Base-by-base conservation (phyloP, 2,329 filamentous ascomycete species). In the Arthrinium phaeospermum region DNA sequence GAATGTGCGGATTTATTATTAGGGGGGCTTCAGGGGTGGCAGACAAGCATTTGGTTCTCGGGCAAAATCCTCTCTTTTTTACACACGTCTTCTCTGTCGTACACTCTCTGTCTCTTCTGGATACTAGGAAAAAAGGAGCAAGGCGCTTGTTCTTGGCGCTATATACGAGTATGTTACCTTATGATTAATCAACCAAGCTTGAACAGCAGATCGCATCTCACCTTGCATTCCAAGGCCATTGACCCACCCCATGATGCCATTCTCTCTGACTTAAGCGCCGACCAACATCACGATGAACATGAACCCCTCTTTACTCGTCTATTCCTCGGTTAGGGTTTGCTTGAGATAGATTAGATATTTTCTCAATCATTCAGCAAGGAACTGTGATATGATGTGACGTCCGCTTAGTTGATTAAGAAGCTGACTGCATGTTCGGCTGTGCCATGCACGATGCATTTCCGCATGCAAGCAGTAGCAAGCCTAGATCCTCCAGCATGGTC, bases 1-100 rank as follows among this genome's bases (percentile, higher is more conserved):
- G 57, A 64, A 64, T 64, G 57, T 64, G 41, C 57, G 57, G 8
- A 19, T 64, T 64, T 64, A 64, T 64, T 64, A n/a, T 41, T 41
- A 64, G 34, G 34, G 57, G 22, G 1, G 8, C n/a, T 51, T 51
- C 49, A 27, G 12, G 49, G 46, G 46, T 19, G 46, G 22, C 46
- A 47, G 16, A 19, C 51, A 34, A 16, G 14, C 14, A n/a, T 37
- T 22, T 37, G 53, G 53, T 4, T 61, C 27, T 10, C 53, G 34
- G 22, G 30, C 16, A 61, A 61, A 19, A 27, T 37, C 30, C 14
- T 12, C 30, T 57, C 27, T 53, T 13, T 34, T 34, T 22, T 27
- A 34, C 27, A 22, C 8, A 53, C 16, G 46, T 47, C 46, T 41
- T 10, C 37, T 30, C 51, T 53, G 4, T 30, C 51, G 14, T 53